These are phyloP conservation scores for Penicillium sp. DNA, from an alignment of 2,329 filamentous ascomycete species.

Conservation along the genomic window DNA sequence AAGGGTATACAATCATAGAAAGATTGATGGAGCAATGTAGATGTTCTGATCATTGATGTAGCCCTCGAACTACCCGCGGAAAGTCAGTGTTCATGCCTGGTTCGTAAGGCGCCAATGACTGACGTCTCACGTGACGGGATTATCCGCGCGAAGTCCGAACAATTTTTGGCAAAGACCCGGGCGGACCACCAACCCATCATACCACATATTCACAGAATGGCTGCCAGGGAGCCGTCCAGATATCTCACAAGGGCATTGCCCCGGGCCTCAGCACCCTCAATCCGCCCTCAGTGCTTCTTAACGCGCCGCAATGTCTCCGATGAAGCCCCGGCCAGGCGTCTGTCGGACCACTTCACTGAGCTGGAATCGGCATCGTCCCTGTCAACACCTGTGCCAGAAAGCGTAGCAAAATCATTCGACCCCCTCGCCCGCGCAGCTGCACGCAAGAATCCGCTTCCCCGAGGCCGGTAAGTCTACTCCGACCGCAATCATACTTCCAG, in stretches of 20 bases:
- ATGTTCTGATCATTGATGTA: too few relatives aligned
- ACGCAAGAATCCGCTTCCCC: conserved; percentile 46
- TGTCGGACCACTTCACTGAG: conserved; percentile 38
- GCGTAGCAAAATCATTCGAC: conserved; percentile 49
- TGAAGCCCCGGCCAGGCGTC: conserved; percentile 33
- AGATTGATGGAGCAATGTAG: background rate
- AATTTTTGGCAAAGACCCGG: conserved; percentile 31
- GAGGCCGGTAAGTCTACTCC: conserved; percentile 48
- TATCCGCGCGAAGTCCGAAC: conserved; percentile 29
- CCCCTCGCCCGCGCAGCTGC: conserved; percentile 47
- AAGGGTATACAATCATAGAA: too few relatives aligned
- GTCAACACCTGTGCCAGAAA: conserved; percentile 36
- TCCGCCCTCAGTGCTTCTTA: conserved; percentile 31
- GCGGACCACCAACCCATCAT: conserved; percentile 19
- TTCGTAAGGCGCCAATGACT: conserved; percentile 6
- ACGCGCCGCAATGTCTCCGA: conserved; percentile 49
- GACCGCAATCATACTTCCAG: background rate
- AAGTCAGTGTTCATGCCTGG: background rate
- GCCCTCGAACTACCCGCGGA: too few relatives aligned
- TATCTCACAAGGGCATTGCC: conserved; percentile 40
- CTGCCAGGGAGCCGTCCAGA: conserved; percentile 40
- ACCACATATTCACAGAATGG: conserved; percentile 32
- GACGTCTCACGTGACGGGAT: conserved; percentile 15
- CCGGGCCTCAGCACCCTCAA: conserved; percentile 32
- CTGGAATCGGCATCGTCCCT: conserved; percentile 50